Evolutionary conservation across 768 basidiomycete genomes (phyloP).

Genomic region (Panaeolus papilionaceus): DNA sequence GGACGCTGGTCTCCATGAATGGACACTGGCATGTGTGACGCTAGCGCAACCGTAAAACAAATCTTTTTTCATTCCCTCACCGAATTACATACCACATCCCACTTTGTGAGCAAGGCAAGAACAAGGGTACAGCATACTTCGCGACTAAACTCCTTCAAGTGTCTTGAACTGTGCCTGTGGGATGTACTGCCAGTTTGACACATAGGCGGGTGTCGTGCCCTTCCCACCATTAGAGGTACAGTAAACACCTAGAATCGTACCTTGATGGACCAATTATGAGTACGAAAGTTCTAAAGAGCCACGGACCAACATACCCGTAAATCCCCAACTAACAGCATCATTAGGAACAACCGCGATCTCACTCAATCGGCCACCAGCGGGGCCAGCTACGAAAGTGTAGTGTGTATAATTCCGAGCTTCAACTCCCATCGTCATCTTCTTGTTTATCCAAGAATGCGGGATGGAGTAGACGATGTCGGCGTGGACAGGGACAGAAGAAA

Average conservation of each 20-base stretch:
- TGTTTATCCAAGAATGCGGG: constrained; percentile 19
- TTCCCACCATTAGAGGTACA: constrained; percentile 25
- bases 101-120: too few relatives aligned
- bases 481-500: constrained; percentile 21
- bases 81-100: too few relatives aligned
- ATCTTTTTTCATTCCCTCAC: too few relatives aligned
- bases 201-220: constrained; percentile 20
- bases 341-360: constrained; percentile 18
- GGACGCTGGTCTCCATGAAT: too few relatives aligned
- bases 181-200: constrained; percentile 27
- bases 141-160: background rate
- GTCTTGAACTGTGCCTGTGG: constrained; percentile 23
- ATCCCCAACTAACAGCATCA: constrained; percentile 26
- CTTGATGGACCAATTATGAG: background rate
- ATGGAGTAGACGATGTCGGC: constrained; percentile 21
- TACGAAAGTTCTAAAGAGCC: too few relatives aligned
- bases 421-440: constrained; percentile 22
- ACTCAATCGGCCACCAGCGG: constrained; percentile 16
- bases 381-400: constrained; percentile 23
- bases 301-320: constrained; percentile 20
- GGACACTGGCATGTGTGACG: too few relatives aligned
- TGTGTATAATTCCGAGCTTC: constrained; percentile 23
- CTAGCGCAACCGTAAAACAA: too few relatives aligned
- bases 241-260: constrained; percentile 24
- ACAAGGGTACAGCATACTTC: too few relatives aligned